Evolutionary conservation across 2,329 filamentous ascomycete genomes (phyloP).

Genomic region (Apiospora phragmitis): DNA sequence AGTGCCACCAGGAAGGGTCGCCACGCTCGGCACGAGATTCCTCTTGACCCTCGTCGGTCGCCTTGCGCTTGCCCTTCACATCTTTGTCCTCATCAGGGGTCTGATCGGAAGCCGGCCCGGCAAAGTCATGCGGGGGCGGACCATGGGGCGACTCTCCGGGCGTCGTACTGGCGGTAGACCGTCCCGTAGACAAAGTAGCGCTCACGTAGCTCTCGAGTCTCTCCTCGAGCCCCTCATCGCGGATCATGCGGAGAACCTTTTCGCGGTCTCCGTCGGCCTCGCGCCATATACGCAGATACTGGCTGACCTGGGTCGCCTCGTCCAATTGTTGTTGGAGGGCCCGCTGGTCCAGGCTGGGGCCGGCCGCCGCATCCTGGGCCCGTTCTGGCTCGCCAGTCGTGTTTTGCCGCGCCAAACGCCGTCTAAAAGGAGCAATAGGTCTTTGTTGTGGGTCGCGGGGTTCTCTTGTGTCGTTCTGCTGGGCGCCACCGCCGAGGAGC

Average conservation of each 20-base stretch:
- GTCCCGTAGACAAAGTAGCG: slow-evolving; percentile 43
- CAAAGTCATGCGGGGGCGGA: not conserved
- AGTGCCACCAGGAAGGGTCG: too few species aligned
- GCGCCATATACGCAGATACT: slow-evolving; percentile 57
- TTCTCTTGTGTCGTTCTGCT: slow-evolving; percentile 3
- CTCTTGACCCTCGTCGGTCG: slow-evolving; percentile 10
- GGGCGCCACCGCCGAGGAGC: not conserved
- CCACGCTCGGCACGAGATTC: too few species aligned
- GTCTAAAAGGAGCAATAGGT: slow-evolving; percentile 28
- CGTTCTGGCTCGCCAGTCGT: slow-evolving; percentile 15
- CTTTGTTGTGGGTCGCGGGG: slow-evolving; percentile 10
- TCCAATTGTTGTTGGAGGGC: not conserved
- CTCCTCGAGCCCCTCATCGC: slow-evolving; percentile 58
- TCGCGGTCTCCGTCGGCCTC: slow-evolving; percentile 60
- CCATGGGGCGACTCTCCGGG: not conserved
- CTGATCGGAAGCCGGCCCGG: not conserved
- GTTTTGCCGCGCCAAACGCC: slow-evolving; percentile 25
- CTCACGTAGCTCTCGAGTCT: slow-evolving; percentile 61
- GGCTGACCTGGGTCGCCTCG: slow-evolving; percentile 22
- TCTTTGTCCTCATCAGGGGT: slow-evolving; percentile 3
- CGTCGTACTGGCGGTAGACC: not conserved
- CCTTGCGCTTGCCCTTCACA: slow-evolving; percentile 24
- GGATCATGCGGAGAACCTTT: slow-evolving; percentile 60
- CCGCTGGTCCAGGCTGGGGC: not conserved
- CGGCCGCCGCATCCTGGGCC: not conserved